A percentile compares a stretch with the other conserved stretches of the same genome.
Conservation (phyloP, 179 eudicot genomes). For the Beta macrorhiza region DNA sequence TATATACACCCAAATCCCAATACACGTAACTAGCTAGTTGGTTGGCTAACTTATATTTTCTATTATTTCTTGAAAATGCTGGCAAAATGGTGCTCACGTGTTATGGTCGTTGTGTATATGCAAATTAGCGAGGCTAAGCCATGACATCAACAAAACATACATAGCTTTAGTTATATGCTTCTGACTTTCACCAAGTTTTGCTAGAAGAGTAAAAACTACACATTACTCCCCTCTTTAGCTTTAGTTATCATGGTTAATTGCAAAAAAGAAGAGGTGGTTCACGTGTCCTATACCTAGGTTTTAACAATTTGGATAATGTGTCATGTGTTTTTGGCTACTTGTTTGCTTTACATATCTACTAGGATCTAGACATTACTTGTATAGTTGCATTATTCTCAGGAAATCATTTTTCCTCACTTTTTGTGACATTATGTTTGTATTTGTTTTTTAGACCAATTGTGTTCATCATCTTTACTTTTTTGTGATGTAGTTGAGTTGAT, state of each 20-base stretch:
- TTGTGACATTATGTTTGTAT: neutral
- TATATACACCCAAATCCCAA: neutral
- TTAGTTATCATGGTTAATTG: neutral
- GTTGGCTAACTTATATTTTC: neutral
- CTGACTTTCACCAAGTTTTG: neutral
- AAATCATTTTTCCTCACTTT: neutral
- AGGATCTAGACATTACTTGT: neutral
- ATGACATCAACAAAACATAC: slow-evolving; percentile 18
- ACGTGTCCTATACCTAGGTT: slow-evolving; percentile 18
- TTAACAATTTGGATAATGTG: slow-evolving; percentile 14
- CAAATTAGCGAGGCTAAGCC: slow-evolving; percentile 6
- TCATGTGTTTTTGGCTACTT: too few relatives aligned
- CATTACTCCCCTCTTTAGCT: neutral
- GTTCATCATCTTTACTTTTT: neutral
- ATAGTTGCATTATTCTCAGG: neutral
- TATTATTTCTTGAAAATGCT: neutral
- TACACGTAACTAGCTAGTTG: neutral
- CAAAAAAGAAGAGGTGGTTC: slow-evolving; percentile 18
- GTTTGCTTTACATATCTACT: neutral
- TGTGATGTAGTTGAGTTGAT: neutral
- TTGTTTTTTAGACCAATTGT: neutral
- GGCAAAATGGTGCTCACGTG: neutral
- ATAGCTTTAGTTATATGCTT: neutral
- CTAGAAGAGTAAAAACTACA: slow-evolving; percentile 10
- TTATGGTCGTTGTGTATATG: neutral